Base-by-base conservation (phyloP, 2,329 filamentous ascomycete species). In the Scedosporium aurantiacum region DNA sequence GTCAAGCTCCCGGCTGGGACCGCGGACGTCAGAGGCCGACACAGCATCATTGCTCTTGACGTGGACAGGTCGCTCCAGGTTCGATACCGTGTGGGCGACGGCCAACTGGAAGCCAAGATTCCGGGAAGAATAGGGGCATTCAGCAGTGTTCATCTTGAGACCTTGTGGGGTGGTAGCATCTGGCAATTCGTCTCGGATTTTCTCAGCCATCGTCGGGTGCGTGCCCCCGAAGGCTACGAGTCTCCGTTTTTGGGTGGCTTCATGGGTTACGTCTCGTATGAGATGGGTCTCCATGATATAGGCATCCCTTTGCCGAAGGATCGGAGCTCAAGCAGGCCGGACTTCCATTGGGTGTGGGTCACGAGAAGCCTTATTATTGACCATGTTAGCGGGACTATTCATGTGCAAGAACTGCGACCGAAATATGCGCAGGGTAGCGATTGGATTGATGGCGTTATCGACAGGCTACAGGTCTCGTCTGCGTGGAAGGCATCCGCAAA, bases 211-310 rank as follows among this genome's bases (percentile, higher is more conserved):
- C 65, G 74, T 41, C 69, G 58, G 47, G 63, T 71, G 7, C 40
- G 65, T 0, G 57, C 61, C 7, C 41, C 66, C 6, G 63, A 57
- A 16, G 62, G 61, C 8, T 61, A 67, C 4, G 65, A 67, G 4
- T 66, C 68, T 10, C 63, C 89, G 0, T 96, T 96, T 70, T 84
- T 89, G 73, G 91, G 90, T 59, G 91, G 91, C 0, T 86, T 96
- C 63, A 84, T 96, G 74, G 91, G 91, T 0, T 95, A 88, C 68
- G 81, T 91, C 58, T 91, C 89, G 0, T 96, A 96, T 63, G 91
- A 96, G 71, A 84, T 91, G 70, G 90, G 90, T 0, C 75, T 95
- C 1, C 76, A 79, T 65, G 84, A 79, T 18, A 85, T 85, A 60
- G 72, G 76, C 58, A 75, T 88, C 23, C 21, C 65, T 1, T 60